Evolutionary conservation across 2,329 filamentous ascomycete genomes (phyloP).

Genomic region (Paecilomyces variotii): DNA sequence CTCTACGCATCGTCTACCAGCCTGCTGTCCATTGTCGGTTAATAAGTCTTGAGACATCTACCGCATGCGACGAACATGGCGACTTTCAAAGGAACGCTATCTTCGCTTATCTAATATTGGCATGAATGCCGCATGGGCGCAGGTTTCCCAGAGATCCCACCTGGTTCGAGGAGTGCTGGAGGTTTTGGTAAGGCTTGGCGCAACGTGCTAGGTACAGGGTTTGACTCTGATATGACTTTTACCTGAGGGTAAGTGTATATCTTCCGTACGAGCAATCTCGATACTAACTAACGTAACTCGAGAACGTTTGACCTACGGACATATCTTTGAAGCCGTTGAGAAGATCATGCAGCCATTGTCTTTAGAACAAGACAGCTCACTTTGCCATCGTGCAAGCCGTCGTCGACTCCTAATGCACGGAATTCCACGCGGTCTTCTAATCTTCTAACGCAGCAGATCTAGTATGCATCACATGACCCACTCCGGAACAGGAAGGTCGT

Average conservation of each 20-base stretch:
- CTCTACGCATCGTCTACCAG: too few relatives aligned
- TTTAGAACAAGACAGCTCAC: not conserved
- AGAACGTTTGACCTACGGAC: not conserved
- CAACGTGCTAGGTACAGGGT: too few relatives aligned
- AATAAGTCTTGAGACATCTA: too few relatives aligned
- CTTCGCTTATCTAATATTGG: not conserved
- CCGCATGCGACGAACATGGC: too few relatives aligned
- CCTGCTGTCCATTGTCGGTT: too few relatives aligned
- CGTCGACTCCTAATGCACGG: not conserved
- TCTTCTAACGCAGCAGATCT: not conserved
- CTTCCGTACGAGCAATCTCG: too few relatives aligned
- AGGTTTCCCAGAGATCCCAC: not conserved
- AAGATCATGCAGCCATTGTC: not conserved
- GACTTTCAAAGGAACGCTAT: not conserved
- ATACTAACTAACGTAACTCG: too few relatives aligned
- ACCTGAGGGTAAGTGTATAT: too few relatives aligned
- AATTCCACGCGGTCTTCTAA: not conserved
- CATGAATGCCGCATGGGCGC: not conserved
- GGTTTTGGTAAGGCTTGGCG: too few relatives aligned
- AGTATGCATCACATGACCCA: not conserved
- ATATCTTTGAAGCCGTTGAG: not conserved
- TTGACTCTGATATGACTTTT: too few relatives aligned
- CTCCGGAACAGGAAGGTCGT: not conserved
- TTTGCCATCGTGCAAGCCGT: not conserved
- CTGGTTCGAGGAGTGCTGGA: not conserved